Percentiles rank a stretch among this genome's conserved stretches.
phyloP scores from a whole-genome alignment of 768 basidiomycete genomes.

The Termitomyces sp. region DNA sequence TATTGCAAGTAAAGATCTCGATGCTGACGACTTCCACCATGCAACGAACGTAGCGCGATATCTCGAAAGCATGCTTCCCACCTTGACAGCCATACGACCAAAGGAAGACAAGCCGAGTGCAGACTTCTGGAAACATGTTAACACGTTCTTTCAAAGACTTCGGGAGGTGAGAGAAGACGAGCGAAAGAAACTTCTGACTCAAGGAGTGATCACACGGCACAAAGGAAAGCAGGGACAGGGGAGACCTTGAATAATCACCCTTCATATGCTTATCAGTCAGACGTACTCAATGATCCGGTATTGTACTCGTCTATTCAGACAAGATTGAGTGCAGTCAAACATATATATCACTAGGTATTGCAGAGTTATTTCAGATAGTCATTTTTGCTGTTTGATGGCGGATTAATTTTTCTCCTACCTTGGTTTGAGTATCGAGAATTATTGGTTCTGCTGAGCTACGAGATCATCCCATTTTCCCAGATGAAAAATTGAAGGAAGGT shows the following conservation, averaged over 20 bases:
- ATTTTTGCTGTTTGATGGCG: no score
- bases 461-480: conserved; percentile 35
- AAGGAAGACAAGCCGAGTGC: background rate
- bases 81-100: background rate
- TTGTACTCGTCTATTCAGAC: no score
- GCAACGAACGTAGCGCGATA: background rate
- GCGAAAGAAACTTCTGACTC: no score
- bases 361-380: no score
- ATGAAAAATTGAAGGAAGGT: conserved; percentile 29
- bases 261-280: no score
- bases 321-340: no score
- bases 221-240: no score
- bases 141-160: background rate
- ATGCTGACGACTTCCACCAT: background rate
- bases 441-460: conserved; percentile 27
- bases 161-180: background rate
- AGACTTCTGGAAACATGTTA: background rate
- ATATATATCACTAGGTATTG: no score
- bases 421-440: background rate
- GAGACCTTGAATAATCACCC: no score
- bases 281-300: no score
- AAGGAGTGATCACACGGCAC: no score
- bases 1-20: background rate
- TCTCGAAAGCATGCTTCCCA: background rate
- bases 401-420: no score